These are phyloP conservation scores for Ananas comosus DNA, from an alignment of 176 grass and related monocot genomes.

Conservation along the genomic window DNA sequence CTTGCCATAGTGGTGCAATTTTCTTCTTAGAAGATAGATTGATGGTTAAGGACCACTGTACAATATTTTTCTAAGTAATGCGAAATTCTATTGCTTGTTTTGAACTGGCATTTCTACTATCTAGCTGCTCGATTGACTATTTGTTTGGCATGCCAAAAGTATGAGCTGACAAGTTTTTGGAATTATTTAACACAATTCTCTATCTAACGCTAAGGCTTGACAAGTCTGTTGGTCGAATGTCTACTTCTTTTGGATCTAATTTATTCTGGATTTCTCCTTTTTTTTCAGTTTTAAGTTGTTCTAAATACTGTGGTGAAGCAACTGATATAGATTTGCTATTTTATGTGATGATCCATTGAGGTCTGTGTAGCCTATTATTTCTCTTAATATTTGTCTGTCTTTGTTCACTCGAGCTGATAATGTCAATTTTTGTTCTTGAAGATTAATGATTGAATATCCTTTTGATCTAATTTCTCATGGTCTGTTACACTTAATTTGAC, in stretches of 20 bases:
- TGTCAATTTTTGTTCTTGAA: not conserved
- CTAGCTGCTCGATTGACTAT: not conserved
- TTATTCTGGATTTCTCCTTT: not conserved
- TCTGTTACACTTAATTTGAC: slow-evolving; percentile 19
- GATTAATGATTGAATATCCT: not conserved
- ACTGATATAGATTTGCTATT: not conserved
- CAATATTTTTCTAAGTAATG: not conserved
- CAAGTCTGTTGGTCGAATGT: not conserved
- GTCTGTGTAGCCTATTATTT: not conserved
- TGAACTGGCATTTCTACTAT: not conserved
- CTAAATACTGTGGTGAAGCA: not conserved
- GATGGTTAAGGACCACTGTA: not conserved
- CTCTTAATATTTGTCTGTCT: not conserved
- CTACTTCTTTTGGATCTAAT: not conserved
- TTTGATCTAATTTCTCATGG: slow-evolving; percentile 8
- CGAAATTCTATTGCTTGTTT: not conserved
- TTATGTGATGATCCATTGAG: not conserved
- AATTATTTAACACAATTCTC: not conserved
- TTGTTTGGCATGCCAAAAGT: not conserved
- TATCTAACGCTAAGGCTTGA: not conserved
- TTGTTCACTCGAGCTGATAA: not conserved
- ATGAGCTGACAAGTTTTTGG: not conserved
- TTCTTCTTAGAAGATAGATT: not conserved
- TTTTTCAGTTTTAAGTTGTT: not conserved
- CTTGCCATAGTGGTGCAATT: too few relatives aligned